Conservation (phyloP, 371 early-diverging fungal species). For the Funneliformis caledonium region DNA sequence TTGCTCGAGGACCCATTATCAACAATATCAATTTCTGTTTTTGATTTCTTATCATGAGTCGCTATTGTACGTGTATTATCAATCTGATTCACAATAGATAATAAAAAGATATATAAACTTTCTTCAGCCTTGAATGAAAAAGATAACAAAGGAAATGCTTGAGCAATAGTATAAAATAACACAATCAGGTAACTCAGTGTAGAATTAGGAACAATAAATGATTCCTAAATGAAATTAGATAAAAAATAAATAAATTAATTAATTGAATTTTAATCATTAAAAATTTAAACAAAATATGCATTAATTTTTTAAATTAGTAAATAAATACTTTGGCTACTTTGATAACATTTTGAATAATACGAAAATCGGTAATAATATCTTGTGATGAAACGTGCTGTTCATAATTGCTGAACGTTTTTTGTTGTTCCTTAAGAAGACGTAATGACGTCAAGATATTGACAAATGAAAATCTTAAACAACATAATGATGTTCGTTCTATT, state of each 20-base stretch:
- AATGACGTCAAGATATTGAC: conserved; percentile 27
- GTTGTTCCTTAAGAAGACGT: neutral
- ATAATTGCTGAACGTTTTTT: neutral
- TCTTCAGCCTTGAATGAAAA: conserved; percentile 10
- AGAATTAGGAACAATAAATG: neutral
- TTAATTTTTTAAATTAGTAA: neutral
- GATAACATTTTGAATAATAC: conserved; percentile 30
- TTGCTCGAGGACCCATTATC: neutral
- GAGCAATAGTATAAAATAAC: conserved; percentile 19
- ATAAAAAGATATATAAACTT: conserved; percentile 32
- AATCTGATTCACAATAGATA: conserved; percentile 23
- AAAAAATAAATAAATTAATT: neutral
- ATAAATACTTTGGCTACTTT: conserved; percentile 17
- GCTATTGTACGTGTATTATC: neutral
- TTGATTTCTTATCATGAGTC: neutral
- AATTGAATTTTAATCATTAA: neutral
- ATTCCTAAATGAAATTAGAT: neutral
- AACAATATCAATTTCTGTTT: neutral
- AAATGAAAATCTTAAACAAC: conserved; percentile 27
- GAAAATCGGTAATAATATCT: conserved; percentile 12
- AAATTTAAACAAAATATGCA: neutral
- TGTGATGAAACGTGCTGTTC: neutral
- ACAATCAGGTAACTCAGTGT: conserved; percentile 9
- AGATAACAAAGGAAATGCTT: conserved; percentile 1
- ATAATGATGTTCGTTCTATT: conserved; percentile 26